Conservation (phyloP, 176 grass and related monocot species). For the Oropetium thomaeum region DNA sequence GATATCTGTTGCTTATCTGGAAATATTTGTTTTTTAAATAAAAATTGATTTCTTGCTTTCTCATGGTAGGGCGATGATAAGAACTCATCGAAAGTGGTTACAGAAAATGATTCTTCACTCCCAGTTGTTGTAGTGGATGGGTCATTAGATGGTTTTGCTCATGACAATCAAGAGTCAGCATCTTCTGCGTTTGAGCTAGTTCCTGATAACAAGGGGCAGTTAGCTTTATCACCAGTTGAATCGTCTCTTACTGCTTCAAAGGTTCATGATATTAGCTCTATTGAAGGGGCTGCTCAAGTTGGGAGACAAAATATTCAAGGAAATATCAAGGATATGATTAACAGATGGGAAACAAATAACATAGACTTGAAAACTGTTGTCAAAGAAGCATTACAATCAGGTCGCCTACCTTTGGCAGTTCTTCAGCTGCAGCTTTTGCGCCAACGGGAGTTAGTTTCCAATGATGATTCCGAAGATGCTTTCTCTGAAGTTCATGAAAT, state of each 20-base stretch:
- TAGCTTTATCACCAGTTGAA: constrained; percentile 53
- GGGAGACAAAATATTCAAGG: constrained; percentile 49
- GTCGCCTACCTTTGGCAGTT: constrained; percentile 89
- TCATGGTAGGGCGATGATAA: constrained; percentile 66
- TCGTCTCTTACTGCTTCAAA: constrained; percentile 41
- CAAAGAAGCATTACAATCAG: constrained; percentile 81
- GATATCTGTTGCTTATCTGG: background rate
- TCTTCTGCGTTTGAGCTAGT: constrained; percentile 32
- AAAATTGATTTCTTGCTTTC: constrained; percentile 3
- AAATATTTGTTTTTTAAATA: background rate
- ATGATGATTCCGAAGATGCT: constrained; percentile 53
- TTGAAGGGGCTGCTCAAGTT: constrained; percentile 34
- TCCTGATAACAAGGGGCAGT: constrained; percentile 38
- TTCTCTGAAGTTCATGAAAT: constrained; percentile 89
- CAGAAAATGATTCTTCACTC: constrained; percentile 55
- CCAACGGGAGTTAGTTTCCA: constrained; percentile 52
- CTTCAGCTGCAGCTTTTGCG: constrained; percentile 86
- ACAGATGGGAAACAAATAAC: constrained; percentile 77
- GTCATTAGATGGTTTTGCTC: constrained; percentile 24
- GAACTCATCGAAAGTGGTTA: constrained; percentile 44
- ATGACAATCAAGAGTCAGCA: constrained; percentile 37
- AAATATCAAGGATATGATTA: constrained; percentile 94
- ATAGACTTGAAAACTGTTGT: constrained; percentile 79
- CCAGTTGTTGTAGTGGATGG: constrained; percentile 49
- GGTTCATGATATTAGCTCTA: constrained; percentile 27